Evolutionary conservation across 2,329 filamentous ascomycete genomes (phyloP).

Genomic region (Colletotrichum phormii): DNA sequence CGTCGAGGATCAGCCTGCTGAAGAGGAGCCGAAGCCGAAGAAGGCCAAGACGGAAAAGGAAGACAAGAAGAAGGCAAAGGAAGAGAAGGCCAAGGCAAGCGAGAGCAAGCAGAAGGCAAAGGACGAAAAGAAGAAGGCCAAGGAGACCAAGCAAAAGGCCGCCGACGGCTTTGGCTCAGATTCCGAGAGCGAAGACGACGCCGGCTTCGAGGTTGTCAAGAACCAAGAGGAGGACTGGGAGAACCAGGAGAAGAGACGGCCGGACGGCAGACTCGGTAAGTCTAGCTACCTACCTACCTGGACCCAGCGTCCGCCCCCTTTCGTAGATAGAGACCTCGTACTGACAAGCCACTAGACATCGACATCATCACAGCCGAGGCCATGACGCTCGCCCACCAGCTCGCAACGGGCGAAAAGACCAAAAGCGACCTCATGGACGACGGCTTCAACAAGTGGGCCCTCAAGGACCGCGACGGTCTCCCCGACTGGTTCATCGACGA

Average conservation of each 20-base stretch:
- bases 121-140: conserved; percentile 42
- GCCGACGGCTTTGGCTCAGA: conserved; percentile 44
- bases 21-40: conserved; percentile 19
- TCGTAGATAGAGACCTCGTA: conserved; percentile 6
- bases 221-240: conserved; percentile 72
- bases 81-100: conserved; percentile 43
- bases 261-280: conserved; percentile 73
- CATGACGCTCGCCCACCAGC: conserved; percentile 94
- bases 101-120: conserved; percentile 31
- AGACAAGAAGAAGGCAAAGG: conserved; percentile 42
- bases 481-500: conserved; percentile 99
- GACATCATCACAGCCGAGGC: conserved; percentile 99
- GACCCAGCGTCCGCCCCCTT: background rate
- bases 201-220: conserved; percentile 73
- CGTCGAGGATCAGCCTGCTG: conserved; percentile 44
- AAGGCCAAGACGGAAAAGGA: conserved; percentile 27
- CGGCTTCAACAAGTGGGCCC: conserved; percentile 90
- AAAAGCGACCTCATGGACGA: conserved; percentile 87
- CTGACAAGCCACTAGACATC: conserved; percentile 71
- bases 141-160: conserved; percentile 54
- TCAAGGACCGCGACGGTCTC: conserved; percentile 90
- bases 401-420: conserved; percentile 87
- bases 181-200: conserved; percentile 52
- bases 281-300: background rate
- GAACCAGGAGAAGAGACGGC: conserved; percentile 69